Conservation (phyloP, 139 green algal genomes). For the Haematococcus lacustris region DNA sequence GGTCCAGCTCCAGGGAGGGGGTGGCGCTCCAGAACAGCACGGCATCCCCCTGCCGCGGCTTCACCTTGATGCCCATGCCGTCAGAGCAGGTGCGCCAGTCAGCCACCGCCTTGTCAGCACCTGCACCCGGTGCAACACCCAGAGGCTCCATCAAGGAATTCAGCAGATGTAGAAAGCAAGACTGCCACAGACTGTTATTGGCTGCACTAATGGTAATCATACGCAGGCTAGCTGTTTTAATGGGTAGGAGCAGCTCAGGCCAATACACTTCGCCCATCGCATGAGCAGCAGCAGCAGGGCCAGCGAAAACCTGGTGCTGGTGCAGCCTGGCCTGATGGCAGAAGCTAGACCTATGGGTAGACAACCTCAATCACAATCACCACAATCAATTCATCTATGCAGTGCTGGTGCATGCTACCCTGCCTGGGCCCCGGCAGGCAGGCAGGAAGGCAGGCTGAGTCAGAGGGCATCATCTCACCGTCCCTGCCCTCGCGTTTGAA, state of each 20-base stretch:
- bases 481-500: slow-evolving; percentile 56
- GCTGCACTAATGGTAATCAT: neutral
- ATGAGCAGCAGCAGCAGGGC: too few species aligned
- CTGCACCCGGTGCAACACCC: neutral
- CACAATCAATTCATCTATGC: neutral
- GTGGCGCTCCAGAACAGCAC: slow-evolving; percentile 69
- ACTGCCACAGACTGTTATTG: neutral
- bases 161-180: neutral
- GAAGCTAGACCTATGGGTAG: neutral
- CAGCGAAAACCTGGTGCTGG: too few species aligned
- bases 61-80: slow-evolving; percentile 17
- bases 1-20: slow-evolving; percentile 36
- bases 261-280: neutral
- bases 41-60: slow-evolving; percentile 55
- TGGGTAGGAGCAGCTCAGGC: neutral
- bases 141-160: slow-evolving; percentile 22
- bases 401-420: neutral
- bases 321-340: neutral
- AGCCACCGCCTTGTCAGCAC: neutral
- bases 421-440: neutral
- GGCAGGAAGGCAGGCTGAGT: neutral
- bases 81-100: slow-evolving; percentile 16
- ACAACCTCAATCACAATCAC: neutral
- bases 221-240: neutral
- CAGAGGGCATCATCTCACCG: slow-evolving; percentile 40